Evolutionary conservation across 1,284 basidiomycete genomes (phyloP).

Genomic region (Marasmius oreades): DNA sequence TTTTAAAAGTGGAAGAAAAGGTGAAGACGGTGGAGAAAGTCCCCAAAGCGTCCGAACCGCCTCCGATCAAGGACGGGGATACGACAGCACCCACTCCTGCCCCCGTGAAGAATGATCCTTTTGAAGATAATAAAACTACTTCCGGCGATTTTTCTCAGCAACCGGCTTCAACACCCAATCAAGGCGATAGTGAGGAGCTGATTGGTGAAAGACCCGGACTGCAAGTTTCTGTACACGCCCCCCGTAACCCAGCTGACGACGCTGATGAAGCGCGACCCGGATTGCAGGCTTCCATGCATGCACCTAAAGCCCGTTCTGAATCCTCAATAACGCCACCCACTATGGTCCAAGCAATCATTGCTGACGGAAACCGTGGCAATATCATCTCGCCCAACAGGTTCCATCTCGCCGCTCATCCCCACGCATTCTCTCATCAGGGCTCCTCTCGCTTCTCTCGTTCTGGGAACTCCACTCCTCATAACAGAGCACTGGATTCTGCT

Average conservation of each 20-base stretch:
- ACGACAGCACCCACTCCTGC: neutral
- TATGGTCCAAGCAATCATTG: conserved; percentile 26
- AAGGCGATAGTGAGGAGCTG: neutral
- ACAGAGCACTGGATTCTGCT: conserved; percentile 23
- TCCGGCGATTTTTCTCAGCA: too few species aligned
- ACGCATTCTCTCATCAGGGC: conserved; percentile 23
- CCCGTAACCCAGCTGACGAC: neutral
- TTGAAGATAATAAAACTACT: too few species aligned
- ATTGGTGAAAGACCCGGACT: neutral
- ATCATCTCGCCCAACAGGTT: conserved; percentile 45
- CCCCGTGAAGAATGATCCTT: neutral
- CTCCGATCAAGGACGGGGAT: neutral
- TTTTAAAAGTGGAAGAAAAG: neutral
- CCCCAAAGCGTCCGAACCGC: neutral
- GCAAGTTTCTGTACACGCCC: conserved; percentile 6
- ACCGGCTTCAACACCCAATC: neutral
- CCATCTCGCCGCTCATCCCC: conserved; percentile 45
- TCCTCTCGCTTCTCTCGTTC: conserved; percentile 34
- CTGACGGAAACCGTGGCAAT: conserved; percentile 25
- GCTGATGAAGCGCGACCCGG: conserved; percentile 13
- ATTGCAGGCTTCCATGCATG: conserved; percentile 45
- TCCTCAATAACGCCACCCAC: conserved; percentile 31
- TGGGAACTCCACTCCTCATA: conserved; percentile 36
- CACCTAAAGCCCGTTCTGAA: conserved; percentile 32
- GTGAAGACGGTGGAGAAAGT: too few species aligned